phyloP scores from a whole-genome alignment of 192 early-diverging fungal species.

The Coemansia furcata region DNA sequence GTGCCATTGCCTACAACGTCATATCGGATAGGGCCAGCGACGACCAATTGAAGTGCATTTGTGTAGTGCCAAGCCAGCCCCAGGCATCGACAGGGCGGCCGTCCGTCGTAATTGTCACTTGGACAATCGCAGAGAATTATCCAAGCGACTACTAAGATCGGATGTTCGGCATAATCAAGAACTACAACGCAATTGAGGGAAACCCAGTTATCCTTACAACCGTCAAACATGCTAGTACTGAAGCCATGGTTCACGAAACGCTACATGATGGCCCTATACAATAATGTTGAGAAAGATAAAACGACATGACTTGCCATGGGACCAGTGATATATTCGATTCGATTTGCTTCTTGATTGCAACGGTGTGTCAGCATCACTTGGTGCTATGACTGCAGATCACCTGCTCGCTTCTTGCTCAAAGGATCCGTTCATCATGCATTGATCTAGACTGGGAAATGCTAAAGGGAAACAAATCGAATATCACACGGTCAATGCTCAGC shows the following conservation, averaged over 20 bases:
- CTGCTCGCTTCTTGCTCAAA: background rate
- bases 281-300: background rate
- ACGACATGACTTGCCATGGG: background rate
- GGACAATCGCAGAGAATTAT: background rate
- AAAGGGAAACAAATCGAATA: background rate
- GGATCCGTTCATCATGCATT: background rate
- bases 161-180: background rate
- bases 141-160: background rate
- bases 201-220: background rate
- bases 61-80: background rate
- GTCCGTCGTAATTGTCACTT: background rate
- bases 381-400: background rate
- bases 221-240: background rate
- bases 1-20: background rate
- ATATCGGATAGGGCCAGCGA: background rate
- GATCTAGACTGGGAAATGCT: background rate
- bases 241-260: background rate
- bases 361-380: background rate
- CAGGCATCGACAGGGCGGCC: background rate
- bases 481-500: background rate
- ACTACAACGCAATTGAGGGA: background rate
- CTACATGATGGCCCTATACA: background rate
- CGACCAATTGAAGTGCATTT: background rate
- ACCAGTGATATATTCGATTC: background rate
- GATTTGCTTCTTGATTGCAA: background rate